Conservation (phyloP, 495 filamentous ascomycete genomes). For the Daldinia caldariorum region DNA sequence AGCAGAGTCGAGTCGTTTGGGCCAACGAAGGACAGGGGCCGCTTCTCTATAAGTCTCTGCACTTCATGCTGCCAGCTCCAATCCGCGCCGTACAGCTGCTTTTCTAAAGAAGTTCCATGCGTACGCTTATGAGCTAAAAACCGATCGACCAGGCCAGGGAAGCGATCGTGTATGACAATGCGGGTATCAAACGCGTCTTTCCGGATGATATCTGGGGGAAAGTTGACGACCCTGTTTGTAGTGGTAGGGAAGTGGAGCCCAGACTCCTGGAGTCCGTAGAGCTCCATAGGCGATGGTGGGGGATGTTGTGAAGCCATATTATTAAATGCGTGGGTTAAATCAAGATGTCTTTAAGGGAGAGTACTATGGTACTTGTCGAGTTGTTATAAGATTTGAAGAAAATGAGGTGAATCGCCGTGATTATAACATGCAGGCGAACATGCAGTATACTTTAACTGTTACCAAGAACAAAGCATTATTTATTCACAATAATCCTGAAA, state of each 20-base stretch:
- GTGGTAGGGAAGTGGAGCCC: constrained; percentile 19
- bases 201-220: constrained; percentile 24
- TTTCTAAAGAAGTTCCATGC: constrained; percentile 27
- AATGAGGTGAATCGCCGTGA: neutral
- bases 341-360: neutral
- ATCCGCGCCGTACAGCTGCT: constrained; percentile 19
- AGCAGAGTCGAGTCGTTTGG: constrained; percentile 31
- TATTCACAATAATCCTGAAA: neutral
- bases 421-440: neutral
- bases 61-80: constrained; percentile 40
- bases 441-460: neutral
- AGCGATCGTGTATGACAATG: constrained; percentile 39
- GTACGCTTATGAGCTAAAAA: constrained; percentile 41
- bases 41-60: constrained; percentile 40
- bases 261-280: constrained; percentile 32
- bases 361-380: too few species aligned
- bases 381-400: neutral
- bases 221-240: constrained; percentile 39
- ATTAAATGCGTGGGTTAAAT: neutral
- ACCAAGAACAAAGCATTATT: neutral
- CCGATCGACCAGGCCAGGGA: constrained; percentile 30
- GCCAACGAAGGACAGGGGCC: constrained; percentile 36
- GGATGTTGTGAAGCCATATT: neutral
- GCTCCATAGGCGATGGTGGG: neutral
- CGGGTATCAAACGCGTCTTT: constrained; percentile 35